Base-by-base conservation (phyloP, 1,284 basidiomycete genomes). In the Moesziomyces parantarcticus region DNA sequence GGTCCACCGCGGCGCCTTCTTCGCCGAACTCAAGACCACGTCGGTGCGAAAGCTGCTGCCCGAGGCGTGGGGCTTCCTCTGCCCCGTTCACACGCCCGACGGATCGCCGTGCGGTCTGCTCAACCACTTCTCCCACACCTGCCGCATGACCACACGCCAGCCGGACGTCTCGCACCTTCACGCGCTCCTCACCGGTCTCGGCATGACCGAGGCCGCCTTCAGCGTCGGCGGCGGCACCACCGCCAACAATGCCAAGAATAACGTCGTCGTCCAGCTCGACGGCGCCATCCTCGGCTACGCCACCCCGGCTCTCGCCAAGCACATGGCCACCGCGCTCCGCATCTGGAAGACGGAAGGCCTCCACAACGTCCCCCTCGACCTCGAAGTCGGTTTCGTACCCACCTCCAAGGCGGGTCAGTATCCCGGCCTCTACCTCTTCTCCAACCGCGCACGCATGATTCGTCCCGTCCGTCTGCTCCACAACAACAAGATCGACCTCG, bases 1-100 rank as follows among this genome's bases (percentile, higher is more conserved):
- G 84, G 95, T 99, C 44, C 97, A 99, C 86, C 92, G 97, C 86
- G 97, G 97, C 85, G 94, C 97, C 44, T 99, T 99, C 89, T 99
- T 99, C 83, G 94, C 96, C 22, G 95, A 99, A 84, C 89, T 99
- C 66, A 99, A 99, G 87, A 99, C 97, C 1, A 99, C 97, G 0
- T 91, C 94, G 22, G 97, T 99, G 49, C 92, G 97, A 79, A 99
- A 99, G 85, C 87, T 99, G 64, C 87, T 99, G 21, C 97, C 97
- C 14, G 97, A 99, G 86, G 93, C 97, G 39, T 99, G 97, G 97
- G 96, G 96, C 58, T 99, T 99, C 88, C 86, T 99, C 11, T 99
- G 97, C 81, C 97, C 97, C 18, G 97, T 99, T 9, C 97, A 99
- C 84, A 99, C 97, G 3, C 97, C 97, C 26, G 97, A 99, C 87